phyloP scores from a whole-genome alignment of 768 basidiomycete genomes.

The Termitomyces sp. region DNA sequence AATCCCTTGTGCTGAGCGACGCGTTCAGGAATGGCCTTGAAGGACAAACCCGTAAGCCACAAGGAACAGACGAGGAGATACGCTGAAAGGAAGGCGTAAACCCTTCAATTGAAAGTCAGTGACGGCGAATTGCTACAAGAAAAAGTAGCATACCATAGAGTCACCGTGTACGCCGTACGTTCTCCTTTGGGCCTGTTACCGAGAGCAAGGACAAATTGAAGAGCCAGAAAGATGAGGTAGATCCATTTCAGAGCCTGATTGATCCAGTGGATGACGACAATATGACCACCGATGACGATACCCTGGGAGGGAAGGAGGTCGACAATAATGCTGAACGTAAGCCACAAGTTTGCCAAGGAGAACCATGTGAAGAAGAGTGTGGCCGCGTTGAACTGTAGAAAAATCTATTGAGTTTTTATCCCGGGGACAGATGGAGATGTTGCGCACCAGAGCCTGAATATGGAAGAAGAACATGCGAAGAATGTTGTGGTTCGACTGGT shows the following conservation, averaged over 20 bases:
- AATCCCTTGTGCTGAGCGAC: conserved; percentile 53
- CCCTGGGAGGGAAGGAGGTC: conserved; percentile 66
- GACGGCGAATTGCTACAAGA: background rate
- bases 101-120: conserved; percentile 38
- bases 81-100: conserved; percentile 80
- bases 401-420: background rate
- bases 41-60: conserved; percentile 78
- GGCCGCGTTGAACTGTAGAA: conserved; percentile 73
- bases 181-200: conserved; percentile 90
- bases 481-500: conserved; percentile 81
- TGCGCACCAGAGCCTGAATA: conserved; percentile 79
- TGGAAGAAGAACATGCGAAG: conserved; percentile 97
- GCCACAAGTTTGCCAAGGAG: conserved; percentile 87
- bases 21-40: conserved; percentile 52
- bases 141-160: conserved; percentile 60
- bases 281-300: conserved; percentile 71
- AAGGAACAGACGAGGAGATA: conserved; percentile 89
- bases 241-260: conserved; percentile 84
- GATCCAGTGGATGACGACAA: conserved; percentile 76
- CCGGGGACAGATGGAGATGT: background rate
- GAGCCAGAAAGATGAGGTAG: conserved; percentile 81
- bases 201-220: conserved; percentile 58
- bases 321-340: conserved; percentile 95
- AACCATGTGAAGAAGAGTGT: conserved; percentile 92
- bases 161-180: conserved; percentile 65